Evolutionary conservation across 2,329 filamentous ascomycete species (phyloP), one percentile per base, ranked within the genome.

Genomic region (Penicillium frequentans): DNA sequence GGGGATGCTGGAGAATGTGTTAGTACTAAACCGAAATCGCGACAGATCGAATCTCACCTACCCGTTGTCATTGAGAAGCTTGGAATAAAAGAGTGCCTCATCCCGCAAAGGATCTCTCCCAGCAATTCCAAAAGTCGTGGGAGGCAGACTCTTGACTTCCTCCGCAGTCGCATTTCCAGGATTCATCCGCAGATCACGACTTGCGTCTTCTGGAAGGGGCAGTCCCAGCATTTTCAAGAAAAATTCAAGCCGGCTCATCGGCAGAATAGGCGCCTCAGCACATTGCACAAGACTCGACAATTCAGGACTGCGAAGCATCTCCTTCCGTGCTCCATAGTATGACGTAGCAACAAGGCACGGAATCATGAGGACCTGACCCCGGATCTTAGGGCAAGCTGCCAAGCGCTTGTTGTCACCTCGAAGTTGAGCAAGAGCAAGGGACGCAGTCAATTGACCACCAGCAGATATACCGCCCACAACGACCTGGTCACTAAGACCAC

Each of bases 311-410:
- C 69, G 72, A 49, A 82, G 64, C 57, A 72, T 69, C 11, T 64
- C 66, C 8, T 77, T 29, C 14, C 77, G 71, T 3, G 64, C 52
- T 5, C 56, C 69, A 53, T 79, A 78, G 5, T 70, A 74, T 0
- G 67, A 63, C 1, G 60, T 57, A 35, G 70, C 62, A 0, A 78
- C 74, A n/a, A 84, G 46, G 5, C 73, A 76, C 0, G 82, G 81
- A 11, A 83, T 82, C 72, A 81, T 79, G 2, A 84, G 64, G 0
- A 84, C 71, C 59, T 84, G 82, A 0, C 84, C 84, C 0, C 77
- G 75, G 51, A 84, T 70, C 1, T 60, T 67, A 0, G 69, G 65
- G 16, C 62, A 55, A 16, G 57, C 47, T 1, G 64, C 62, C 35
- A 68, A 60, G 5, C 52, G 49, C 16, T 59, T 45, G 23, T 67